Evolutionary conservation across 2,329 filamentous ascomycete genomes (phyloP), one percentile per base, ranked within the genome.

Genomic region (Trichoderma oligosporum): DNA sequence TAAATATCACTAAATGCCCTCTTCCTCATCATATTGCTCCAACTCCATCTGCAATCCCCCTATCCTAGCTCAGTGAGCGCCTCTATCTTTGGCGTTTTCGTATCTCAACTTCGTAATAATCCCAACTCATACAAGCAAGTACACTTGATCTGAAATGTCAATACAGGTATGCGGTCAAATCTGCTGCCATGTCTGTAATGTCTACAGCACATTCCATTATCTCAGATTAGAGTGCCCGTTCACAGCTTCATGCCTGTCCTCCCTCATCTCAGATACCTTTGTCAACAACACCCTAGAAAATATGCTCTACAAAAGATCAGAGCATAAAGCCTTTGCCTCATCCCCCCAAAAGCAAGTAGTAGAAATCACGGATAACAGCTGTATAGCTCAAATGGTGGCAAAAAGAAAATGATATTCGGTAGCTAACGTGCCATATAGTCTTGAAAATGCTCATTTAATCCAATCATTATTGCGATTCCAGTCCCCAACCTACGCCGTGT

Each of bases 401-500:
- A 12, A 20, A 18, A 22, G 12, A 36, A 25, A 2, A 48, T 24
- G 20, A 16, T 54, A 54, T 45, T 54, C 49, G 22, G 33, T 31
- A 31, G 41, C 8, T 38, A 46, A 20, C 31, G 12, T 33, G 38
- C n/a, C 41, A 29, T 20, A 46, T 36, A 45, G 41, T 41, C 41
- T 22, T 54, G 12, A 20, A 22, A 16, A 42, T 42, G 36, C 24
- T 42, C 48, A 33, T 42, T 31, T 18, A 33, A 16, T n/a, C 24
- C 35, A 55, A 35, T 38, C 20, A 38, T 36, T 16, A 29, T 45
- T 45, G 31, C 14, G 20, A 46, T 36, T 55, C 31, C 42, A 36
- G 25, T 5, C 3, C 35, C 52, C 41, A 35, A 38, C 51, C 31
- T 45, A 41, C 52, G 52, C 52, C 41, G 16, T 55, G 51, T 54